phyloP scores from a whole-genome alignment of 2,329 filamentous ascomycete species.

The Exophiala sp. region DNA sequence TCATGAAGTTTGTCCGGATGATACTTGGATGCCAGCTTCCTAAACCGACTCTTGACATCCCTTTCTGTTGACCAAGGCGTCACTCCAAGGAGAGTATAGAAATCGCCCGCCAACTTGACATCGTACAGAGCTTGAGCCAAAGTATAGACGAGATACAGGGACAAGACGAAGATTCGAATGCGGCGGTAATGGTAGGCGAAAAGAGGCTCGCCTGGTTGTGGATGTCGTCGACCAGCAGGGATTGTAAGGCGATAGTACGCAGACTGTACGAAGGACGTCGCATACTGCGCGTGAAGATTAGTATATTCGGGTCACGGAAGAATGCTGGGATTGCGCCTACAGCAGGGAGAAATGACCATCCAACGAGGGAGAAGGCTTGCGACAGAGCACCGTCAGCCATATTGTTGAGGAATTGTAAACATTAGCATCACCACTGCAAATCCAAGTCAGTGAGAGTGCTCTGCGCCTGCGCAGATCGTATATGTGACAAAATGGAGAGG shows the following conservation, averaged over 20 bases:
- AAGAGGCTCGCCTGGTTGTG: conserved; percentile 62
- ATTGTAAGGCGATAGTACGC: conserved; percentile 86
- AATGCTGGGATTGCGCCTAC: conserved; percentile 39
- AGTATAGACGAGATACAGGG: conserved; percentile 82
- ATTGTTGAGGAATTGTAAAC: not conserved
- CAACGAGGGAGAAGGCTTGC: conserved; percentile 53
- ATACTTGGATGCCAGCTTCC: conserved; percentile 63
- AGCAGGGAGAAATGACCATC: conserved; percentile 61
- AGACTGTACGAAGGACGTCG: conserved; percentile 71
- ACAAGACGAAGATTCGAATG: conserved; percentile 79
- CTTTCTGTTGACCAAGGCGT: conserved; percentile 63
- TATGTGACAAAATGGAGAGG: no score
- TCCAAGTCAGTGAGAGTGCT: not conserved
- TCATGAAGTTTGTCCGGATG: conserved; percentile 78
- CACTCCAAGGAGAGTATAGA: conserved; percentile 74
- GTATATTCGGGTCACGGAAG: not conserved
- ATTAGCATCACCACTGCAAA: no score
- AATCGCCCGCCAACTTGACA: conserved; percentile 67
- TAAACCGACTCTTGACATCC: conserved; percentile 79
- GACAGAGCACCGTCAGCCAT: conserved; percentile 38
- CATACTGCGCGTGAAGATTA: conserved; percentile 54
- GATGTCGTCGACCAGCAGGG: conserved; percentile 81
- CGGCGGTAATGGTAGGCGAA: conserved; percentile 71
- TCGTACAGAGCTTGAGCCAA: conserved; percentile 88
- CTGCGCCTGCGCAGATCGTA: not conserved